A percentile compares a stretch with the other conserved stretches of the same genome.
Evolutionary conservation across 1,139 yeast species (phyloP).

Genomic region (Nadsonia starkeyi-henricii): DNA sequence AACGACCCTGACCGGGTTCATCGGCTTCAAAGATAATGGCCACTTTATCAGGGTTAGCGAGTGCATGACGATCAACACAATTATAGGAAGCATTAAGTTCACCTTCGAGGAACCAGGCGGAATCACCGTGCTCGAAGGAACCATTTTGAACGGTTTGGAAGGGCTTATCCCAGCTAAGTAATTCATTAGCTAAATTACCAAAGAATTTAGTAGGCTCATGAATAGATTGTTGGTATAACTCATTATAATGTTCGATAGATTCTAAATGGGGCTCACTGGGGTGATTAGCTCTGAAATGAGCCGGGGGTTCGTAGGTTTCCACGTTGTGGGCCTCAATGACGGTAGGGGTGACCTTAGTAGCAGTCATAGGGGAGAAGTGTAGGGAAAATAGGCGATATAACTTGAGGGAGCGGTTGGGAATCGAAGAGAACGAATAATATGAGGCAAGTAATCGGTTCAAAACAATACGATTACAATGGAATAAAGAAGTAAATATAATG

Average conservation of each 20-base stretch:
- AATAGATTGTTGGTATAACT: constrained; percentile 65
- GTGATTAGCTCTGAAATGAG: neutral
- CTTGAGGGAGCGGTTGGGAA: no score
- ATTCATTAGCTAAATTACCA: constrained; percentile 67
- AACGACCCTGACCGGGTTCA: constrained; percentile 57
- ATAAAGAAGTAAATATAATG: no score
- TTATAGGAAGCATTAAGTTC: constrained; percentile 87
- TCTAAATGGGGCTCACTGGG: constrained; percentile 23
- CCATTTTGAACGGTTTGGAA: constrained; percentile 60
- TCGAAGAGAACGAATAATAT: no score
- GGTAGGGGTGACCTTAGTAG: neutral
- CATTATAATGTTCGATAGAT: constrained; percentile 53
- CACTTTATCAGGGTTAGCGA: constrained; percentile 63
- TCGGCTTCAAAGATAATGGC: constrained; percentile 95
- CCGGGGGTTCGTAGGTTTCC: neutral
- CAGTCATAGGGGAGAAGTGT: neutral
- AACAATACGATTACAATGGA: no score
- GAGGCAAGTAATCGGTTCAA: no score
- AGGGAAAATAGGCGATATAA: no score
- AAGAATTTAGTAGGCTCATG: constrained; percentile 73
- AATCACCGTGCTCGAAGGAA: constrained; percentile 62
- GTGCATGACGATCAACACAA: constrained; percentile 94
- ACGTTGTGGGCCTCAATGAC: neutral
- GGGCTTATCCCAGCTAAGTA: constrained; percentile 74
- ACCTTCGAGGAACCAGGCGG: constrained; percentile 90